phyloP scores from a whole-genome alignment of 1,284 basidiomycete genomes.

The Melampsora occidentalis region DNA sequence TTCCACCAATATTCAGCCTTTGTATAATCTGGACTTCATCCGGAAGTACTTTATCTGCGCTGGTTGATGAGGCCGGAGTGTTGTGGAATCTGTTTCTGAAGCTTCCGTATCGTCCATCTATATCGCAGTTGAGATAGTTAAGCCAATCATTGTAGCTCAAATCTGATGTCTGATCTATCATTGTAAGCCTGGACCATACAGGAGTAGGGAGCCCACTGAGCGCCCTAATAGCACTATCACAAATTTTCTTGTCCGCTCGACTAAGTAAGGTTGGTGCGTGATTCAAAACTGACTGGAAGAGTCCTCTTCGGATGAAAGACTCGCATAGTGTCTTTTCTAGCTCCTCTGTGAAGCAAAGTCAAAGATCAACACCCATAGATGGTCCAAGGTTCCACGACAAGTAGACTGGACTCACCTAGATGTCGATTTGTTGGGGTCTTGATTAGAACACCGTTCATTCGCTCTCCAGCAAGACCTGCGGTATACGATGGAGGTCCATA shows the following conservation, averaged over 20 bases:
- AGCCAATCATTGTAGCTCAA: background rate
- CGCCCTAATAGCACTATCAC: background rate
- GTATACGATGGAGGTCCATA: background rate
- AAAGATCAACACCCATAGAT: background rate
- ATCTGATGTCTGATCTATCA: background rate
- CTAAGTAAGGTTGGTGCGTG: background rate
- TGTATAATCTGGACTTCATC: background rate
- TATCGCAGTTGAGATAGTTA: background rate
- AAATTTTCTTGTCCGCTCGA: background rate
- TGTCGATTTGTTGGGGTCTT: background rate
- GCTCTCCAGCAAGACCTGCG: background rate
- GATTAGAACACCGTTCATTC: background rate
- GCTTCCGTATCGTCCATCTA: background rate
- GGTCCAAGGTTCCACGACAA: background rate
- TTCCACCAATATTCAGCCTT: background rate
- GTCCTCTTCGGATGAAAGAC: background rate
- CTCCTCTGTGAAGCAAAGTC: background rate
- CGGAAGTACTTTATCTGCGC: background rate
- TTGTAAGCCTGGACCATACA: background rate
- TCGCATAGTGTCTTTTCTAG: background rate
- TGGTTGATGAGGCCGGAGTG: background rate
- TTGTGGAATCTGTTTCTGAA: no score
- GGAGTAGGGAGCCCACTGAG: background rate
- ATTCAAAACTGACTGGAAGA: background rate
- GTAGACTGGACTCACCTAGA: background rate